Percentiles rank a stretch among this genome's conserved stretches.
These are phyloP conservation scores for Arxiozyma slooffiae DNA, from an alignment of 1,139 yeast species.

Conservation along the genomic window DNA sequence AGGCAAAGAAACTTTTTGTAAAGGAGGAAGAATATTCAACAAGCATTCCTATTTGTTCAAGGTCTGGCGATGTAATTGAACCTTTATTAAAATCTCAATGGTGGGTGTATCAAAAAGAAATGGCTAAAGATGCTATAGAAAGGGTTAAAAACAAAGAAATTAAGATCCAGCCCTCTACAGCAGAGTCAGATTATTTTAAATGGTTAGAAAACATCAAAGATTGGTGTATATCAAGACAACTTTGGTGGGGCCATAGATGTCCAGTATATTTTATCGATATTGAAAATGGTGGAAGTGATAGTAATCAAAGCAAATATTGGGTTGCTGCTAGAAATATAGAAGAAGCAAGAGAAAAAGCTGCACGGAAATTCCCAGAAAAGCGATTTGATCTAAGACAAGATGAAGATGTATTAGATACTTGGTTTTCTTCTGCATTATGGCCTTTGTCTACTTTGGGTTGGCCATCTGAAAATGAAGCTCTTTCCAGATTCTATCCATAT, in stretches of 20 bases:
- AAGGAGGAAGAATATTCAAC: slow-evolving; percentile 87
- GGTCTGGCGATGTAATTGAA: slow-evolving; percentile 94
- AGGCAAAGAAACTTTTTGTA: slow-evolving; percentile 59
- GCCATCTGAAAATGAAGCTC: slow-evolving; percentile 71
- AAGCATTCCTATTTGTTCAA: slow-evolving; percentile 85
- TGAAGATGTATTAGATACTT: slow-evolving; percentile 94
- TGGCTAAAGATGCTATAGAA: slow-evolving; percentile 77
- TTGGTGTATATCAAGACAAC: slow-evolving; percentile 98
- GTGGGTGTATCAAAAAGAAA: slow-evolving; percentile 90
- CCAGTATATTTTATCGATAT: slow-evolving; percentile 82
- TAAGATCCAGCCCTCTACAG: slow-evolving; percentile 71
- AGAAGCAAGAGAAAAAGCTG: slow-evolving; percentile 79
- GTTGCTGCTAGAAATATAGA: slow-evolving; percentile 72
- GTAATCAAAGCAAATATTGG: slow-evolving; percentile 49
- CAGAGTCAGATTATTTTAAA: slow-evolving; percentile 84
- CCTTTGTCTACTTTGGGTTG: slow-evolving; percentile 93
- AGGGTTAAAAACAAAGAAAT: slow-evolving; percentile 78
- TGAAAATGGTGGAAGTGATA: slow-evolving; percentile 49
- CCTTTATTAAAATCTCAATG: slow-evolving; percentile 96
- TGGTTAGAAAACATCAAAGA: slow-evolving; percentile 96
- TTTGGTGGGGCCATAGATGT: slow-evolving; percentile 99
- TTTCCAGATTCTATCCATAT: slow-evolving; percentile 75
- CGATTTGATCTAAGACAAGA: slow-evolving; percentile 77
- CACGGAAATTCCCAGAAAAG: slow-evolving; percentile 54
- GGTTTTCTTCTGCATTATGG: slow-evolving; percentile 98